Evolutionary conservation across 495 filamentous ascomycete genomes (phyloP), one percentile per base, ranked within the genome.

Genomic region (Penicillium tannophilum): DNA sequence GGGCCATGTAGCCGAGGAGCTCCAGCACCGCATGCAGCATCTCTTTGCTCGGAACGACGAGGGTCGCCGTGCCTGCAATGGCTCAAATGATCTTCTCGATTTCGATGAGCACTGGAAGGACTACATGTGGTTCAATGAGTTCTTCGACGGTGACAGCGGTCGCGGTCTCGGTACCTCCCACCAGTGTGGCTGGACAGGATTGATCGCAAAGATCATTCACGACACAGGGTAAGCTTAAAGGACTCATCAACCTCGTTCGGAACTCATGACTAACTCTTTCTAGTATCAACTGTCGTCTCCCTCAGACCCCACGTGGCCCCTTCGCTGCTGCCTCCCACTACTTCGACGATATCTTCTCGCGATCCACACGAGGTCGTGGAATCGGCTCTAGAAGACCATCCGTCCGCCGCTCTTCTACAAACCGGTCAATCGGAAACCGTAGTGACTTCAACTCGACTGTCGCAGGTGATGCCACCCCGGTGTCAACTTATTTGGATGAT

Each of bases 151-250:
- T 28, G 94, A 98, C 67, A 87, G 79, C 26, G 93, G 94, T 16
- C 86, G 91, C 52, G 93, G 94, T 6, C 79, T 97, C 8, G 93
- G 93, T 53, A 91, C 93, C 23, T 94, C 90, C 47, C 94, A 98
- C 73, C 93, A 98, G 70, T 96, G 91, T 59, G 93, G 93, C 6
- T 98, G 94, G 94, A 97, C 93, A n/a, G 94, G 93, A 0, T 68
- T 98, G 48, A 90, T 98, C 65, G 93, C 93, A 9, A 93, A 95
- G 68, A 86, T 98, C 84, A 97, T 98, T 52, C 93, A 98, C 59
- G 93, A 98, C 63, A 96, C 93, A 59, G 93, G 91, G 90, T 89
- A 83, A 72, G 88, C 72, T 31, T 6, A 20, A 36, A 35, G 41
- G 46, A n/a, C 16, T n/a, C 28, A 16, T 33, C 41, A 16, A 31